These are phyloP conservation scores for Aspergillus sp. DNA, from an alignment of 2,329 filamentous ascomycete species.

Conservation along the genomic window DNA sequence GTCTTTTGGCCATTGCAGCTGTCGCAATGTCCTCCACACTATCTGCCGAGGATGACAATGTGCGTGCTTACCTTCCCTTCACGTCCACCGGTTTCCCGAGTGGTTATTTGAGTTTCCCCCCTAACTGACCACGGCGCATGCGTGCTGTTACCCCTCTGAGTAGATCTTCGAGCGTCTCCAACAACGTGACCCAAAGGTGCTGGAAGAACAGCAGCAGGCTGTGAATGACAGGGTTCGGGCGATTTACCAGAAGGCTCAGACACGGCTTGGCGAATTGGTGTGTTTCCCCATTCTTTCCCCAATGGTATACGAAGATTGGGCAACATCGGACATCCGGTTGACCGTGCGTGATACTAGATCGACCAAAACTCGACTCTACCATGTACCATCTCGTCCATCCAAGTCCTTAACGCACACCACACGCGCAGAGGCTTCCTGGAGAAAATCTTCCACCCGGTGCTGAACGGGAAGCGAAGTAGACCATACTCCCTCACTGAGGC, in stretches of 20 bases:
- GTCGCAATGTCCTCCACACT: constrained; percentile 38
- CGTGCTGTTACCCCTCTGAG: background rate
- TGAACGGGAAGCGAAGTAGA: constrained; percentile 58
- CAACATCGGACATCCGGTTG: constrained; percentile 8
- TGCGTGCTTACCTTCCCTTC: constrained; percentile 11
- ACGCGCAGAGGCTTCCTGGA: constrained; percentile 81
- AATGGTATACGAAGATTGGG: background rate
- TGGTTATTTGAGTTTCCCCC: background rate
- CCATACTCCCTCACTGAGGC: constrained; percentile 75
- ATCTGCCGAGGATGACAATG: constrained; percentile 36
- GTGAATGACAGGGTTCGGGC: constrained; percentile 51
- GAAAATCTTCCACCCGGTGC: constrained; percentile 66
- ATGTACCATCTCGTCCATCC: constrained; percentile 77
- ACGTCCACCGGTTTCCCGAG: background rate
- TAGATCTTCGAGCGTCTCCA: constrained; percentile 31
- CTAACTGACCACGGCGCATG: constrained; percentile 5
- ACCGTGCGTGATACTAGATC: constrained; percentile 45
- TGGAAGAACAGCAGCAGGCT: constrained; percentile 53
- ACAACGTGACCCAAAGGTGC: constrained; percentile 51
- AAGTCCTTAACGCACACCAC: constrained; percentile 71
- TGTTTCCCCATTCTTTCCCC: constrained; percentile 12
- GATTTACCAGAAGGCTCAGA: constrained; percentile 55
- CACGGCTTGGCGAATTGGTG: constrained; percentile 59
- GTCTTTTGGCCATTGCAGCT: constrained; percentile 24
- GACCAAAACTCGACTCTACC: constrained; percentile 77